phyloP scores from a whole-genome alignment of 1,139 yeast species.

The Torulaspora globosa region DNA sequence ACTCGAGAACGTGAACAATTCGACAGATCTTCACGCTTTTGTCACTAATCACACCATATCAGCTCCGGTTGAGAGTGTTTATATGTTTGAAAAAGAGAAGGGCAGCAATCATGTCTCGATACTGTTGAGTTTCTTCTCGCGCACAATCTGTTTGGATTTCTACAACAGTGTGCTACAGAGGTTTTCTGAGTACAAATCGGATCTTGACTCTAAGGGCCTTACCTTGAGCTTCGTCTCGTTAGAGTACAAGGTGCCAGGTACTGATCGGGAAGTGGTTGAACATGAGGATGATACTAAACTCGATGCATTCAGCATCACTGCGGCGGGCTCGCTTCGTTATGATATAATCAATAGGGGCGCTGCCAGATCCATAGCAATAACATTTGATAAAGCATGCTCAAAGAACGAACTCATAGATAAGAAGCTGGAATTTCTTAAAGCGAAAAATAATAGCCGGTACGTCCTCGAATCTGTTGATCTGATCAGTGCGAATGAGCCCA shows the following conservation, averaged over 20 bases:
- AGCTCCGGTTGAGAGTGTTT: conserved; percentile 45
- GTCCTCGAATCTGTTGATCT: conserved; percentile 70
- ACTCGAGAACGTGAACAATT: conserved; percentile 30
- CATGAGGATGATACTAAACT: conserved; percentile 52
- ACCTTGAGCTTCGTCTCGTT: conserved; percentile 66
- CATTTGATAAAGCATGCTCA: conserved; percentile 18
- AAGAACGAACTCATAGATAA: conserved; percentile 42
- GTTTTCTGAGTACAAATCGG: conserved; percentile 44
- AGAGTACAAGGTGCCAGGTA: conserved; percentile 38
- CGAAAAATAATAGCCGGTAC: conserved; percentile 42
- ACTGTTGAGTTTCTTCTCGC: conserved; percentile 42
- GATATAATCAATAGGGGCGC: conserved; percentile 29
- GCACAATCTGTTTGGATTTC: conserved; percentile 45
- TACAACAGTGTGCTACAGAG: conserved; percentile 44
- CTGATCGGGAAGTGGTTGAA: conserved; percentile 4
- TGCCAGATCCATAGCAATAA: conserved; percentile 31
- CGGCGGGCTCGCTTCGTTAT: conserved; percentile 15
- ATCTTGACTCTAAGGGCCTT: conserved; percentile 43
- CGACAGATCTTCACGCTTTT: conserved; percentile 28
- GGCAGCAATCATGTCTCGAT: conserved; percentile 24
- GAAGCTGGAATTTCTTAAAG: conserved; percentile 44
- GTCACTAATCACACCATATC: conserved; percentile 33
- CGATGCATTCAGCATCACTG: conserved; percentile 69
- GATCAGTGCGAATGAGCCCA: conserved; percentile 42
- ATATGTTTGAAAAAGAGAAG: conserved; percentile 29